Conservation (phyloP, 2,329 filamentous ascomycete species). For the Harringtonia lauricola region DNA sequence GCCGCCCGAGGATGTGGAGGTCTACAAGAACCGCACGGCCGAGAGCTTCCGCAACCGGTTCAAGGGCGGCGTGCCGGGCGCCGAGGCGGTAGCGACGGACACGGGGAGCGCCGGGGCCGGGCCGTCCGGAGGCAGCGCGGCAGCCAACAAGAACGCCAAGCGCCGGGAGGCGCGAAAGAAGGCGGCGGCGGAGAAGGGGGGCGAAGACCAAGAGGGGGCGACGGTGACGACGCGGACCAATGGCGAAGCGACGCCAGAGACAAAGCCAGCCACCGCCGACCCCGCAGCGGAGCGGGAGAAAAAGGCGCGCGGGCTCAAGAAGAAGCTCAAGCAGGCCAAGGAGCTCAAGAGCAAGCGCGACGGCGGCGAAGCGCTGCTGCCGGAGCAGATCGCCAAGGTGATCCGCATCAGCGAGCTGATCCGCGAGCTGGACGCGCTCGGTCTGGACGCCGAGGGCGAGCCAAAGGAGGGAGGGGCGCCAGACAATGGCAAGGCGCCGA, state of each 20-base stretch:
- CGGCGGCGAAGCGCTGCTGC: constrained; percentile 68
- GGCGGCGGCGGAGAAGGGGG: constrained; percentile 5
- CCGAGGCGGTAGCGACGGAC: constrained; percentile 45
- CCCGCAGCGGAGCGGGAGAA: constrained; percentile 73
- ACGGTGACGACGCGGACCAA: constrained; percentile 24
- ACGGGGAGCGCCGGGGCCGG: constrained; percentile 18
- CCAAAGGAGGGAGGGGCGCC: no score
- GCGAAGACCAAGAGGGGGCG: background rate
- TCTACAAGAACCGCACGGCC: constrained; percentile 89
- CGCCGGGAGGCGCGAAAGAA: constrained; percentile 50
- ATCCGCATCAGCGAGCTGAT: constrained; percentile 94
- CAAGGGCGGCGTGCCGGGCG: constrained; percentile 63
- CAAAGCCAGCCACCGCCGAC: constrained; percentile 17
- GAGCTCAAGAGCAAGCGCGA: constrained; percentile 90
- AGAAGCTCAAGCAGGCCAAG: constrained; percentile 89
- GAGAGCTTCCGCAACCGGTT: constrained; percentile 72
- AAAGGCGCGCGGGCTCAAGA: constrained; percentile 81
- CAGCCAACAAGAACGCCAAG: constrained; percentile 81
- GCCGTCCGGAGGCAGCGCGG: constrained; percentile 25
- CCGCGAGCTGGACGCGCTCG: constrained; percentile 73
- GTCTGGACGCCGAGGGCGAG: constrained; percentile 72
- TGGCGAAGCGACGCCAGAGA: constrained; percentile 40
- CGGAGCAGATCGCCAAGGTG: constrained; percentile 94
- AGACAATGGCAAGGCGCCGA: no score
- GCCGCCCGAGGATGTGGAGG: constrained; percentile 87